Base-by-base conservation (phyloP, 192 early-diverging fungal genomes). In the Cladochytrium replicatum region DNA sequence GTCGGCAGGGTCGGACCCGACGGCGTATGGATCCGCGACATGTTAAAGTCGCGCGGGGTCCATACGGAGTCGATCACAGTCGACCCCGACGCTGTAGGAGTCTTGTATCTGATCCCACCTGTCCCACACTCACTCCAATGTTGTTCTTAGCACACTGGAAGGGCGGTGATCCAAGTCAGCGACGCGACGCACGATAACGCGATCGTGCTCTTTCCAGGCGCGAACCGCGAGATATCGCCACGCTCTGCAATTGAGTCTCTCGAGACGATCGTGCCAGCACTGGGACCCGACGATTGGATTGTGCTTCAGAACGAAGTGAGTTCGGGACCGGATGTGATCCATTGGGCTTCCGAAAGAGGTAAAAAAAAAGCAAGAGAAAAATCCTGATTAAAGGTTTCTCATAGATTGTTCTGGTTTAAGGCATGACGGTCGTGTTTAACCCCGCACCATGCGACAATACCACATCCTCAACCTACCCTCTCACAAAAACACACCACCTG, bases 231-330 rank as follows among this genome's bases (percentile, higher is more conserved):
- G 59, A 46, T 19, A 69, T 32, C 31, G 44, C 64, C 1, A 83
- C 26, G 74, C 67, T 6, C 50, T 31, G 8, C 31, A 57, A 25
- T 15, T 9, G 15, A 27, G 19, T 22, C 8, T 8, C 24, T 7
- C 32, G 59, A 61, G 30, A 32, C 19, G n/a, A 72, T 76, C 13
- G 52, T 85, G n/a, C 60, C 61, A 1, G 31, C 58, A 25, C 84
- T 83, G 53, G 55, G 61, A 3, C 19, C 48, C 17, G 79, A 77
- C 7, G 87, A 87, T 52, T 88, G 84, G 85, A 63, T 92, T 15
- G 50, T 93, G 1, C 68, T 91, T 57, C 91, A 93, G 39, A 93
- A 91, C 63, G 93, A 97, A 60, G 89, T 91, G 46, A 66, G 64
- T 52, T 2, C 42, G 2, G 60, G 52, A 51, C 27, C 37, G 50